Percentiles rank a stretch among this genome's conserved stretches.
Conservation (phyloP, 192 early-diverging fungal species). For the Rhizoclosmatium globosum region DNA sequence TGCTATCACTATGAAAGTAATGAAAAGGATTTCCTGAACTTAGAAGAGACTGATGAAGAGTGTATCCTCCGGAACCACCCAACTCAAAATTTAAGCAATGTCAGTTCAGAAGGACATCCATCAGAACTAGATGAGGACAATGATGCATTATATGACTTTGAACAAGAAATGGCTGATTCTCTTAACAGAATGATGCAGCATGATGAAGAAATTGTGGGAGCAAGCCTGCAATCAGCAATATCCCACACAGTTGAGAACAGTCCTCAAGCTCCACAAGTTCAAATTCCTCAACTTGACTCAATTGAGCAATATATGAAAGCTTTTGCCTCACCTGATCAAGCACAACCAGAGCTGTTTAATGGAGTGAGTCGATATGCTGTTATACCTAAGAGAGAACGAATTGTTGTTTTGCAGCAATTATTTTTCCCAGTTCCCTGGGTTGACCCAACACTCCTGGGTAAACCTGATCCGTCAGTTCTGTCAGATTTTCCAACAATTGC, state of each 20-base stretch:
- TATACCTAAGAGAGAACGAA: background rate
- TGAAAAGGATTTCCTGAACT: background rate
- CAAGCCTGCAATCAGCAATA: background rate
- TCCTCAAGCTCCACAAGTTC: background rate
- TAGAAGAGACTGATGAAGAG: slow-evolving; percentile 4
- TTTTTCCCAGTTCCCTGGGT: slow-evolving; percentile 9
- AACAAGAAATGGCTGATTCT: background rate
- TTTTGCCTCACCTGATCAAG: background rate
- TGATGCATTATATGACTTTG: background rate
- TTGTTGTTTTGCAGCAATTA: slow-evolving; percentile 5
- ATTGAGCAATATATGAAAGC: background rate
- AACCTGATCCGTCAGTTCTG: too few relatives aligned
- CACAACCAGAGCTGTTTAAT: background rate
- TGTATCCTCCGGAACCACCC: background rate
- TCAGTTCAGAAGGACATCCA: background rate
- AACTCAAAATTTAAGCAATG: background rate
- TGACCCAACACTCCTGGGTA: too few relatives aligned
- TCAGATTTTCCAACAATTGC: too few relatives aligned
- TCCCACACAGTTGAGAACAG: background rate
- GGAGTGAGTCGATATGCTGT: background rate
- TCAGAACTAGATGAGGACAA: background rate
- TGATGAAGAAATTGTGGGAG: background rate
- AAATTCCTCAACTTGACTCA: background rate
- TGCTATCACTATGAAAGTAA: slow-evolving; percentile 1
- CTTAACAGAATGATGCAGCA: background rate